These are phyloP conservation scores for Thermoascus crustaceus DNA, from an alignment of 2,329 filamentous ascomycete species.

Conservation along the genomic window DNA sequence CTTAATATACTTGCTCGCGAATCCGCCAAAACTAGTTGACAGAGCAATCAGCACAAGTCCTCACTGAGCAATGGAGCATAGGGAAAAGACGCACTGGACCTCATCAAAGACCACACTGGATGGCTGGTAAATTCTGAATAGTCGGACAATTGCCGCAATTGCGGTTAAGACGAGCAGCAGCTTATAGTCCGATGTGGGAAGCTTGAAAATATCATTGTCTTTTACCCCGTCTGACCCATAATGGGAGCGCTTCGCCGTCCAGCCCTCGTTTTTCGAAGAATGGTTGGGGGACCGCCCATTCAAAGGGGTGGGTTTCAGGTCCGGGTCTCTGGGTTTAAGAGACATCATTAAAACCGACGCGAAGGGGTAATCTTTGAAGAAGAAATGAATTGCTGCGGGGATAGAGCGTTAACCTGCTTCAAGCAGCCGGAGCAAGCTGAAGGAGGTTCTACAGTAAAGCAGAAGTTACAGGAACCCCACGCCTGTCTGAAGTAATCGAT, in stretches of 20 bases:
- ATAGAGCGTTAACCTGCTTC: too few relatives aligned
- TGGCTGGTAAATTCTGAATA: slow-evolving; percentile 95
- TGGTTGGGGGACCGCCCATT: slow-evolving; percentile 30
- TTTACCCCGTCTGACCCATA: slow-evolving; percentile 50
- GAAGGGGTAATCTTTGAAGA: too few relatives aligned
- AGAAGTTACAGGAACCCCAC: not conserved
- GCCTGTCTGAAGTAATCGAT: slow-evolving; percentile 3
- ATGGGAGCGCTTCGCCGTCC: slow-evolving; percentile 23
- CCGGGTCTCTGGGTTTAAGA: slow-evolving; percentile 26
- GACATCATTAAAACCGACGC: slow-evolving; percentile 22
- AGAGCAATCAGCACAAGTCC: not conserved
- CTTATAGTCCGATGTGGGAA: slow-evolving; percentile 77
- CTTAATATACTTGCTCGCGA: slow-evolving; percentile 98
- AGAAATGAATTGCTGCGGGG: slow-evolving; percentile 1
- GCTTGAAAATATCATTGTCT: slow-evolving; percentile 85
- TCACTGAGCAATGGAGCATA: slow-evolving; percentile 7
- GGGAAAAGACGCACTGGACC: slow-evolving; percentile 68
- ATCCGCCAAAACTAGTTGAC: slow-evolving; percentile 75
- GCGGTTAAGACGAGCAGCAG: slow-evolving; percentile 64
- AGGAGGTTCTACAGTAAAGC: not conserved
- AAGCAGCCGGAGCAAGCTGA: too few relatives aligned
- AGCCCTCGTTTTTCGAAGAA: slow-evolving; percentile 30
- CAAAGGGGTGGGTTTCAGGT: slow-evolving; percentile 27
- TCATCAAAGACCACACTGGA: slow-evolving; percentile 97
- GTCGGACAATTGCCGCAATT: slow-evolving; percentile 67